A percentile compares a stretch with the other conserved stretches of the same genome.
phyloP scores from a whole-genome alignment of 2,329 filamentous ascomycete species.

The Helminthosporium solani region DNA sequence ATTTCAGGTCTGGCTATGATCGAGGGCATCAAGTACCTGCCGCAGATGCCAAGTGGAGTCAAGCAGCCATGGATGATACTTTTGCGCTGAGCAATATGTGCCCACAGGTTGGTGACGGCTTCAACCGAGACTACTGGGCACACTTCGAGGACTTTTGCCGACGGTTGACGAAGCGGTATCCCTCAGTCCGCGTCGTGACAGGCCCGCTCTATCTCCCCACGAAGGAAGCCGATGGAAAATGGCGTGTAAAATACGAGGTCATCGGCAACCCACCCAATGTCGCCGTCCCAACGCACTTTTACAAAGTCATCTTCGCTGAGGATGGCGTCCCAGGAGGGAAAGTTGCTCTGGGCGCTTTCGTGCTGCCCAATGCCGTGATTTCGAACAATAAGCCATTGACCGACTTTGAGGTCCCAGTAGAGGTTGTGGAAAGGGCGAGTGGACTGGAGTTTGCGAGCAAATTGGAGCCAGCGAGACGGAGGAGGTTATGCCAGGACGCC shows the following conservation, averaged over 20 bases:
- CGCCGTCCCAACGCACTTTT: slow-evolving; percentile 97
- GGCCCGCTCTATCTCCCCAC: slow-evolving; percentile 91
- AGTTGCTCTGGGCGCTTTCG: slow-evolving; percentile 90
- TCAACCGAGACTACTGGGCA: slow-evolving; percentile 99
- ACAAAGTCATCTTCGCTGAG: slow-evolving; percentile 97
- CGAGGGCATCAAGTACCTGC: slow-evolving; percentile 96
- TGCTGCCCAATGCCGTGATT: slow-evolving; percentile 88
- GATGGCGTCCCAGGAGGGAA: slow-evolving; percentile 64
- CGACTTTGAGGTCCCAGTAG: slow-evolving; percentile 93
- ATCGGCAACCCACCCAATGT: slow-evolving; percentile 92
- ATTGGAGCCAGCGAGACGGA: slow-evolving; percentile 71
- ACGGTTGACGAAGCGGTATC: slow-evolving; percentile 75
- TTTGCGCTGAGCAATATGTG: slow-evolving; percentile 97
- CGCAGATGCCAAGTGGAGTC: slow-evolving; percentile 93
- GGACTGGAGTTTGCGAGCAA: slow-evolving; percentile 87
- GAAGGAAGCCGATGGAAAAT: slow-evolving; percentile 86
- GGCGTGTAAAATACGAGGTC: slow-evolving; percentile 93
- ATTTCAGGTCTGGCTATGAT: slow-evolving; percentile 92
- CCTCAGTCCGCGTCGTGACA: slow-evolving; percentile 86
- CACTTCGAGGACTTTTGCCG: slow-evolving; percentile 98
- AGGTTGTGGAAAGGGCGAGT: slow-evolving; percentile 87
- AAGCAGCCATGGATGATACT: slow-evolving; percentile 91
- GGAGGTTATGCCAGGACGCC: slow-evolving; percentile 82
- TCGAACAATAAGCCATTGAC: slow-evolving; percentile 81
- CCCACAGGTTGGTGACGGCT: slow-evolving; percentile 95